phyloP scores from a whole-genome alignment of 345 rosid species.

The Eucalyptus erythrocorys region DNA sequence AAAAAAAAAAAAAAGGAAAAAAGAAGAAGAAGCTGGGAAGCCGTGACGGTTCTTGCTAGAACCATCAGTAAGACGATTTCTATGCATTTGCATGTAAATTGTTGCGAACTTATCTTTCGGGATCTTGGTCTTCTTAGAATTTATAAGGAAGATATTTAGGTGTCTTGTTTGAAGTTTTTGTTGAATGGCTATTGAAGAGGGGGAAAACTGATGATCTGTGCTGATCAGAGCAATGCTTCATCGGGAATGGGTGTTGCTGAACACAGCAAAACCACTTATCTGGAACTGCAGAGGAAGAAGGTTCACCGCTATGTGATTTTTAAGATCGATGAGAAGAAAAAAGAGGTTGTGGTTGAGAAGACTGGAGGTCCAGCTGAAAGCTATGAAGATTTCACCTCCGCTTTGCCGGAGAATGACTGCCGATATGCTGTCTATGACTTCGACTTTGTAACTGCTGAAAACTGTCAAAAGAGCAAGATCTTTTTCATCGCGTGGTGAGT shows the following conservation, averaged over 20 bases:
- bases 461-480: conserved; percentile 56
- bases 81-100: not conserved
- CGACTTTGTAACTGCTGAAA: conserved; percentile 51
- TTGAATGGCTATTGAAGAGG: not conserved
- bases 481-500: conserved; percentile 56
- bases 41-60: not conserved
- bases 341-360: conserved; percentile 51
- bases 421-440: conserved; percentile 58
- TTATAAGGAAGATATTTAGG: not conserved
- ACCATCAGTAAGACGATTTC: not conserved
- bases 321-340: conserved; percentile 50
- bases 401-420: conserved; percentile 56
- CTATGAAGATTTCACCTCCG: conserved; percentile 45
- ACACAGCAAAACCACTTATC: conserved; percentile 39
- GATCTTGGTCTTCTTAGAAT: not conserved
- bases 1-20: fast-evolving
- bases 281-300: conserved; percentile 54
- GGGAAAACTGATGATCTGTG: not conserved
- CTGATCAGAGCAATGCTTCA: conserved; percentile 56
- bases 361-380: conserved; percentile 41
- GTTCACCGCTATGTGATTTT: conserved; percentile 34
- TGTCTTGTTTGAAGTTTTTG: not conserved
- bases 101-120: not conserved
- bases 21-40: not conserved
- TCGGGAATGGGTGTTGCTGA: conserved; percentile 81